Evolutionary conservation across 139 green algal genomes (phyloP).

Genomic region (Micractinium conductrix): DNA sequence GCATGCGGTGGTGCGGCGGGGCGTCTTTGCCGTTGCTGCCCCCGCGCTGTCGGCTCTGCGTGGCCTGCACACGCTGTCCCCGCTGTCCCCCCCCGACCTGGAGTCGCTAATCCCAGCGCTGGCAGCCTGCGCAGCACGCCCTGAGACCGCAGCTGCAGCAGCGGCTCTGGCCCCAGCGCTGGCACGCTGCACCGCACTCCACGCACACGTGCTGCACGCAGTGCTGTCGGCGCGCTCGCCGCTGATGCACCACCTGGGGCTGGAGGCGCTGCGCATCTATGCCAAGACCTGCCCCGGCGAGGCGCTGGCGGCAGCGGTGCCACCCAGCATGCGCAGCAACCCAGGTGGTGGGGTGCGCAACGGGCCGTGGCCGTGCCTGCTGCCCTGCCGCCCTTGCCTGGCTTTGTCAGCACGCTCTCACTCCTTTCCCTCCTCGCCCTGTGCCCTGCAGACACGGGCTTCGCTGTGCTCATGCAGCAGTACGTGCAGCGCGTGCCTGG

Average conservation of each 20-base stretch:
- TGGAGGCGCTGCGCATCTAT: constrained; percentile 29
- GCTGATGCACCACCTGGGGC: constrained; percentile 9
- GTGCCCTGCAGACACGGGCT: constrained; percentile 1
- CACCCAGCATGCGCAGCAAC: background rate
- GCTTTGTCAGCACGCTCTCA: background rate
- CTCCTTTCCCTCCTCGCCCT: background rate
- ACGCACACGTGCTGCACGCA: constrained; percentile 21
- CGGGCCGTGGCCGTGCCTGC: background rate
- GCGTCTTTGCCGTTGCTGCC: background rate
- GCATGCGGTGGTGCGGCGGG: background rate
- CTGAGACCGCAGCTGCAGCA: constrained; percentile 1
- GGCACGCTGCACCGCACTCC: background rate
- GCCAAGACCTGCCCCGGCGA: background rate
- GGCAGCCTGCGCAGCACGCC: background rate
- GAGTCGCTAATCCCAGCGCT: background rate
- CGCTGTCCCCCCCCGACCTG: background rate
- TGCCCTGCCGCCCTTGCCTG: background rate
- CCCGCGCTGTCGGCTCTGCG: constrained; percentile 5
- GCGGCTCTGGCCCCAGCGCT: background rate
- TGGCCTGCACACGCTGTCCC: background rate
- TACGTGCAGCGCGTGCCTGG: background rate
- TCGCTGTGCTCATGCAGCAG: constrained; percentile 10
- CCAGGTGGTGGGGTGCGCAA: background rate
- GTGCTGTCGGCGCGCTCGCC: background rate
- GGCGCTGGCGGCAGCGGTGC: background rate